A percentile compares a stretch with the other conserved stretches of the same genome.
Evolutionary conservation across 305 asterid genomes (phyloP).

Genomic region (Fraxinus baroniana): DNA sequence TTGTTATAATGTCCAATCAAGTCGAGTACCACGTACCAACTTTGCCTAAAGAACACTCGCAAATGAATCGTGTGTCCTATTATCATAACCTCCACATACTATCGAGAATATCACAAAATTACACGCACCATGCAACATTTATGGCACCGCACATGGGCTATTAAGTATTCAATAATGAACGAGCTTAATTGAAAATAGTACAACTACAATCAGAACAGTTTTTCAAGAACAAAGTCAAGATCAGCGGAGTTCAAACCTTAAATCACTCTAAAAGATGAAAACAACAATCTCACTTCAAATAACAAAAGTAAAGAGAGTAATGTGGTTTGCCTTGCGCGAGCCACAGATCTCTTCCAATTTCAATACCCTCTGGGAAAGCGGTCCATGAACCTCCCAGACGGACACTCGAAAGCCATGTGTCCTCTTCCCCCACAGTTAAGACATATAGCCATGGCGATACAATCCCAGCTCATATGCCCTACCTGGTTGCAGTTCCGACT

Average conservation of each 20-base stretch:
- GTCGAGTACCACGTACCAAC: background rate
- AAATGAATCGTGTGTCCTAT: background rate
- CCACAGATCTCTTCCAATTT: background rate
- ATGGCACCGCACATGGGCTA: background rate
- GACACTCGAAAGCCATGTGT: constrained; percentile 72
- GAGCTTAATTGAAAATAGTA: background rate
- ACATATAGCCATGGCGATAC: constrained; percentile 58
- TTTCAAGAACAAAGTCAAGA: constrained; percentile 13
- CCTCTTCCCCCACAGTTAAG: constrained; percentile 90
- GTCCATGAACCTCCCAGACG: constrained; percentile 74
- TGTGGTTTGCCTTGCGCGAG: background rate
- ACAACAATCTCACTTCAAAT: constrained; percentile 24
- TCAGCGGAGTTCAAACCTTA: background rate
- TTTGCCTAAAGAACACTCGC: background rate
- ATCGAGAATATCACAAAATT: background rate
- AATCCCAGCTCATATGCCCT: constrained; percentile 55
- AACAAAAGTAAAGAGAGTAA: background rate
- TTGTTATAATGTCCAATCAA: background rate
- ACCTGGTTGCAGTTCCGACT: constrained; percentile 43
- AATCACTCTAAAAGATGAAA: background rate
- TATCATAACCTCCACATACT: background rate
- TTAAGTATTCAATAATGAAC: background rate
- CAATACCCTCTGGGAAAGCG: constrained; percentile 73
- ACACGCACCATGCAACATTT: background rate
- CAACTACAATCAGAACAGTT: background rate